Base-by-base conservation (phyloP, 352 stramenopile species). In the Globisporangium cylindrosporum region DNA sequence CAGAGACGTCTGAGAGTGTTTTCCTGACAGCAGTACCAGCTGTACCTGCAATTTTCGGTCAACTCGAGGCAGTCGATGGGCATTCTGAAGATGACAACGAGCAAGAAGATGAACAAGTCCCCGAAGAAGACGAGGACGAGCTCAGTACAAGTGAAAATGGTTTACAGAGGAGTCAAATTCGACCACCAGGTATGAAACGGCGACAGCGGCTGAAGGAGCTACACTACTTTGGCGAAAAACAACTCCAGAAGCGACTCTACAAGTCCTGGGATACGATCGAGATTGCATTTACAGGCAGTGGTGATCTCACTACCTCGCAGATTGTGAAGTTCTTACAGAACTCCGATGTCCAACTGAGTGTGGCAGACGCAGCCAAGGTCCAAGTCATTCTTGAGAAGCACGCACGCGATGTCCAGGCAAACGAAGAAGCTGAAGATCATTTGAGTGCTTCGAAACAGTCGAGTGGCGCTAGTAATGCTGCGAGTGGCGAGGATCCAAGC, bases 231-330 rank as follows among this genome's bases (percentile, higher is more conserved):
- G 81, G 91, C 15, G 75, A 85, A 34, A 84, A 77, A 2, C 82
- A 91, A 54, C 68, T 92, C 0, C 81, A 90, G 65, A 90, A 89
- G 59, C 76, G 84, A n/a, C 71, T 92, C 25, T 80, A 79, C 38
- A 80, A 76, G 27, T 88, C 79, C 36, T 91, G 82, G 84, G 84
- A 89, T 49, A 86, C 79, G 3, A 91, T 92, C 61, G 81, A 92
- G 67, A 81, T 89, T 59, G 81, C 84, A 29, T 86, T 92, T 63
- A 72, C 78, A 0, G 81, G 81, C 1, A 89, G 81, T 55, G 82
- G 82, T 0, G 81, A 90, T n/a, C 84, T 92, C 68, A 88, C 77
- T 0, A 65, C 83, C 5, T 62, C 74, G 1, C 84, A 92, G 57
- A 89, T 92, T 60, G 69, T 89, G 43, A 91, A 92, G 49, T 90